phyloP scores from a whole-genome alignment of 2,329 filamentous ascomycete genomes.

The Rugonectria rugulosa region DNA sequence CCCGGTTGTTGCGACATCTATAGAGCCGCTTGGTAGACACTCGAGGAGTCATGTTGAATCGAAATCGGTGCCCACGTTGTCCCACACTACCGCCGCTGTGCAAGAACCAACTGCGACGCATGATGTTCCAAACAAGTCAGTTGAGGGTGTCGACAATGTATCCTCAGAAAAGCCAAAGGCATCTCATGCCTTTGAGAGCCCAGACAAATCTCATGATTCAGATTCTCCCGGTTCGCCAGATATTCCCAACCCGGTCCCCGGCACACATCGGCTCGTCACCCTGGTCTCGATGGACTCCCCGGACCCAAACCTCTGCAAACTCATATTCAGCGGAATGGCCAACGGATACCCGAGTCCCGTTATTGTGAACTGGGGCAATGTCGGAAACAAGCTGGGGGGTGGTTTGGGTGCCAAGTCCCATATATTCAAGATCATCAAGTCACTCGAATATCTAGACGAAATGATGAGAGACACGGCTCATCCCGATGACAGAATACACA shows the following conservation, averaged over 20 bases:
- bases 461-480: background rate
- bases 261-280: constrained; percentile 21
- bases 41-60: no score
- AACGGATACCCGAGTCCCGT: constrained; percentile 36
- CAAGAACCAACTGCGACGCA: no score
- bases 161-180: no score
- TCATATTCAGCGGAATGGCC: constrained; percentile 32
- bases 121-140: no score
- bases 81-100: no score
- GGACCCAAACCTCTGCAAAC: constrained; percentile 37
- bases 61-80: no score
- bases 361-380: constrained; percentile 39
- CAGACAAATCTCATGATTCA: no score
- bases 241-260: background rate
- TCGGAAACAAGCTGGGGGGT: constrained; percentile 11
- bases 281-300: constrained; percentile 29
- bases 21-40: no score
- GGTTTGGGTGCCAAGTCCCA: constrained; percentile 33
- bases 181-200: no score
- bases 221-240: background rate
- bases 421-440: constrained; percentile 37
- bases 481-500: constrained; percentile 16
- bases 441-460: constrained; percentile 34
- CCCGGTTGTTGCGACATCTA: no score
- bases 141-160: no score